A percentile compares a stretch with the other conserved stretches of the same genome.
phyloP scores from a whole-genome alignment of 768 basidiomycete genomes.

The Xanthoconium purpureum region DNA sequence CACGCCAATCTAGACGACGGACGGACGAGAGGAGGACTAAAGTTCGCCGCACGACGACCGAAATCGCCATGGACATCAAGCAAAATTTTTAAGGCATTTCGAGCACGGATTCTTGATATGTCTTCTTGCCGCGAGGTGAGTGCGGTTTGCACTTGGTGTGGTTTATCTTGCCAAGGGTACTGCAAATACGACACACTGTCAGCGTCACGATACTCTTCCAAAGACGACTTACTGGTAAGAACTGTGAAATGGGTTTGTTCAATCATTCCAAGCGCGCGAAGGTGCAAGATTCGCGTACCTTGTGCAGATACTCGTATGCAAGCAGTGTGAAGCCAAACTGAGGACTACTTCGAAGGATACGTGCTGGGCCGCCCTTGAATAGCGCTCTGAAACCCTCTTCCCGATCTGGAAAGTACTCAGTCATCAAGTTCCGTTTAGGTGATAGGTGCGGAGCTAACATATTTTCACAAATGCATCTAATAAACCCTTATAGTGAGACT shows the following conservation, averaged over 20 bases:
- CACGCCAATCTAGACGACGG: constrained; percentile 20
- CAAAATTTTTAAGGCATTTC: constrained; percentile 92
- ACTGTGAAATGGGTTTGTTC: constrained; percentile 18
- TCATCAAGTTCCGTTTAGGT: constrained; percentile 8
- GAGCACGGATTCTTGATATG: constrained; percentile 82
- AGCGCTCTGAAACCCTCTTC: constrained; percentile 89
- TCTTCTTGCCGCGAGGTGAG: constrained; percentile 76
- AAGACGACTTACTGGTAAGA: constrained; percentile 29
- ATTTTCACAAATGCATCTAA: constrained; percentile 89
- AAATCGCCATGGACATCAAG: constrained; percentile 91
- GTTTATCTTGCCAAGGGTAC: constrained; percentile 81
- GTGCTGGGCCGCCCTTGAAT: constrained; percentile 90
- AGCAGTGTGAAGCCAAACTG: constrained; percentile 95
- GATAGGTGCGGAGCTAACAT: constrained; percentile 48
- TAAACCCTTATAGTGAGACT: constrained; percentile 89
- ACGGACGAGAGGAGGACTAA: constrained; percentile 24
- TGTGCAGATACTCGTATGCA: constrained; percentile 71
- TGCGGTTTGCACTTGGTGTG: constrained; percentile 63
- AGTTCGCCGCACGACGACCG: constrained; percentile 53
- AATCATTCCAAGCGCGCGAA: neutral
- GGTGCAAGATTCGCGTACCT: constrained; percentile 38
- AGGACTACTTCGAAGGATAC: constrained; percentile 82
- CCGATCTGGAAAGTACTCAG: constrained; percentile 45
- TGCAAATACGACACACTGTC: constrained; percentile 28
- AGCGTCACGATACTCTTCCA: constrained; percentile 2